Conservation (phyloP, 2,329 filamentous ascomycete genomes). For the Alternaria hordeiaustralica region DNA sequence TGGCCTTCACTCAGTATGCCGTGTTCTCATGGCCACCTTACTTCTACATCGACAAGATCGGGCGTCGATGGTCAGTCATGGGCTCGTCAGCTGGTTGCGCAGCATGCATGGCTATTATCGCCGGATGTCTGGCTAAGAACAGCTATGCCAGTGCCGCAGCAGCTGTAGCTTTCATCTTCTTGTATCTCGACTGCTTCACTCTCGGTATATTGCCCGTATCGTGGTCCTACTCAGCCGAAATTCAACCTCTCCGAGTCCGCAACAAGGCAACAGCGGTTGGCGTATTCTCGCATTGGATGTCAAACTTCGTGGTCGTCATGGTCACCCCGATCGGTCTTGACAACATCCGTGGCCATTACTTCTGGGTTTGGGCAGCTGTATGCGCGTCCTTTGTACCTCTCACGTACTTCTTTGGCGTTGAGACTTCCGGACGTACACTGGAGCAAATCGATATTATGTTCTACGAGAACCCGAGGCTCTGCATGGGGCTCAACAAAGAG, state of each 20-base stretch:
- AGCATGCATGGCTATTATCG: slow-evolving; percentile 44
- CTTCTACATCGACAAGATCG: slow-evolving; percentile 56
- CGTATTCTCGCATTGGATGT: slow-evolving; percentile 58
- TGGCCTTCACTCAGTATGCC: slow-evolving; percentile 54
- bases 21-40: slow-evolving; percentile 50
- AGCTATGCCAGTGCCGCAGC: slow-evolving; percentile 36
- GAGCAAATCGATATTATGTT: slow-evolving; percentile 42
- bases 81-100: slow-evolving; percentile 41
- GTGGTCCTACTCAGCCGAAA: slow-evolving; percentile 59
- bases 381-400: slow-evolving; percentile 59
- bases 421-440: slow-evolving; percentile 33
- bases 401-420: slow-evolving; percentile 48
- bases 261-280: slow-evolving; percentile 59
- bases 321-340: slow-evolving; percentile 52
- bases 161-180: slow-evolving; percentile 51
- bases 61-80: slow-evolving; percentile 44
- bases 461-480: slow-evolving; percentile 36
- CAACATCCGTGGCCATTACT: slow-evolving; percentile 51
- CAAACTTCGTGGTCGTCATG: slow-evolving; percentile 60
- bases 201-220: slow-evolving; percentile 46
- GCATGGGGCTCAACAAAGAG: slow-evolving; percentile 43
- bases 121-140: slow-evolving; percentile 35
- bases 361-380: slow-evolving; percentile 59
- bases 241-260: slow-evolving; percentile 57
- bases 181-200: slow-evolving; percentile 31